Evolutionary conservation across 768 basidiomycete species (phyloP).

Genomic region (Tulasnella sp.): DNA sequence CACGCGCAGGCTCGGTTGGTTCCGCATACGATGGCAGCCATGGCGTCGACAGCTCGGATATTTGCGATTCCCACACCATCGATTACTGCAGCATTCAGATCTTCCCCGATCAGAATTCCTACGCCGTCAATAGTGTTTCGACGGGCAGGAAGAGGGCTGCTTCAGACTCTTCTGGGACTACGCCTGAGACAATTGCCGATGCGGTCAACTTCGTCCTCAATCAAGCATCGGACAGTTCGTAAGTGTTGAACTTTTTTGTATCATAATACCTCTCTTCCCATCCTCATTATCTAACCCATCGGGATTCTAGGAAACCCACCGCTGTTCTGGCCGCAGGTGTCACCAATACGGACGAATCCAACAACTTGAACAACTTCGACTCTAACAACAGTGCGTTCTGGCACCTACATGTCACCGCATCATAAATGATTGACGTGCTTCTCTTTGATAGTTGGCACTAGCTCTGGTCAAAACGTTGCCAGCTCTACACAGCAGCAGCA

Average conservation of each 20-base stretch:
- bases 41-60: conserved; percentile 58
- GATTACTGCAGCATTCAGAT: conserved; percentile 50
- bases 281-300: not conserved
- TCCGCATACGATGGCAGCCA: conserved; percentile 49
- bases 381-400: conserved; percentile 22
- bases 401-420: not conserved
- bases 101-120: conserved; percentile 57
- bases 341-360: conserved; percentile 43
- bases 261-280: not conserved
- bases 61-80: conserved; percentile 44
- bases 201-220: conserved; percentile 45
- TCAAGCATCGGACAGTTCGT: conserved; percentile 30
- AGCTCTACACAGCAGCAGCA: conserved; percentile 16
- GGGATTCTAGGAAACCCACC: conserved; percentile 46
- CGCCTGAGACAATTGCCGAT: conserved; percentile 38
- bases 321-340: conserved; percentile 48
- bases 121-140: conserved; percentile 33
- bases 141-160: not conserved
- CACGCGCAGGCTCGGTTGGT: conserved; percentile 23
- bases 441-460: not conserved
- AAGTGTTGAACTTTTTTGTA: not conserved
- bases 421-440: conserved; percentile 4
- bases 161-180: not conserved
- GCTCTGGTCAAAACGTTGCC: conserved; percentile 15
- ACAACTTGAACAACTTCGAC: conserved; percentile 54